Base-by-base conservation (phyloP, 805 yeast genomes). In the Kuraishia piskuri region DNA sequence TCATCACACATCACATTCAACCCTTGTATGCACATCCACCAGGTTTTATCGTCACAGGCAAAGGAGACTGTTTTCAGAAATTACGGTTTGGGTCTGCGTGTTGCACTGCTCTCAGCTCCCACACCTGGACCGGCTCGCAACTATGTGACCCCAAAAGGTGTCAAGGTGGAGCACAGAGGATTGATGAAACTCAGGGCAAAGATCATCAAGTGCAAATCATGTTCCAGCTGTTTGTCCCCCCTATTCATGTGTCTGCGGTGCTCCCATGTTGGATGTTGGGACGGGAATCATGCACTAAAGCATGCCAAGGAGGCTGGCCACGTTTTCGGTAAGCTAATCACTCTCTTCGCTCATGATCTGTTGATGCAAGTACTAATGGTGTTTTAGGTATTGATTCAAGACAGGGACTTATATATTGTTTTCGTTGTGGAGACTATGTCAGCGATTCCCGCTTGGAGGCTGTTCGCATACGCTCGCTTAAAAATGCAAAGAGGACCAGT, bases 191-290 rank as follows among this genome's bases (percentile, higher is more conserved):
- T 77, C 52, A 76, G 77, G 59, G 60, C 75, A 2, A 68, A 66
- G 46, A 73, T 80, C 2, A 62, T 82, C 24, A 69, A 69, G 54
- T 83, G 90, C 60, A 68, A 77, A 22, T 77, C 74, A 36, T 83
- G 88, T 59, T 61, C 67, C 9, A 59, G 70, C 23, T 63, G 63
- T 48, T 65, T 74, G 58, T 72, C 76, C 61, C 61, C 73, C 56
- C 60, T 72, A 22, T 83, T 76, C 60, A 78, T 86, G 75, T 88
- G 96, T 65, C 65, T 88, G 45, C 91, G 86, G 62, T 88, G 95
- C 63, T 86, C 90, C 0, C 82, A 80, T 62, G 80, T 84, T 53
- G 92, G 92, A 1, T 88, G 95, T 63, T 75, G 79, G 71, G 71
- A 73, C 49, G 65, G 70, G 45, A 61, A 68, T 3, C 84, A 80